Evolutionary conservation across 305 asterid genomes (phyloP).

Genomic region (Fraxinus angustifolia): DNA sequence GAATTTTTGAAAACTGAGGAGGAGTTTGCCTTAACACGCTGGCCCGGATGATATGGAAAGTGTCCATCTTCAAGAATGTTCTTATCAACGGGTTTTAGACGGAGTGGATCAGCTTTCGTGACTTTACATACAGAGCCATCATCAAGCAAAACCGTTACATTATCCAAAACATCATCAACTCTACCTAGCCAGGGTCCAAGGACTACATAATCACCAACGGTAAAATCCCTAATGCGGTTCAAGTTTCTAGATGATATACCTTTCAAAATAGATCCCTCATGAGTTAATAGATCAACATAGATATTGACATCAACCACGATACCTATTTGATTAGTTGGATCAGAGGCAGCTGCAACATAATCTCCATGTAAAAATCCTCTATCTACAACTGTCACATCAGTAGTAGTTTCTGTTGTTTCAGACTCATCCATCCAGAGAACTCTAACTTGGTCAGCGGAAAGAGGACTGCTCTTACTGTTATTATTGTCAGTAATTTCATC

Average conservation of each 20-base stretch:
- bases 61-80: conserved; percentile 72
- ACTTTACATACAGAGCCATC: conserved; percentile 95
- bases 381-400: conserved; percentile 67
- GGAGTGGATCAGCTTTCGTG: conserved; percentile 78
- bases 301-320: conserved; percentile 71
- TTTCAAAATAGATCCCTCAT: conserved; percentile 53
- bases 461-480: conserved; percentile 45
- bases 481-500: conserved; percentile 35
- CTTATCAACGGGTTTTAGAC: conserved; percentile 73
- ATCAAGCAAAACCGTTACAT: conserved; percentile 83
- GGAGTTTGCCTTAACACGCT: conserved; percentile 82
- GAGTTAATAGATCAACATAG: conserved; percentile 58
- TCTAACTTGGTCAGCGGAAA: conserved; percentile 71
- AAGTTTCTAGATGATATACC: conserved; percentile 56
- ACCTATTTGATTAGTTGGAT: conserved; percentile 91
- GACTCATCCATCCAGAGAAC: conserved; percentile 82
- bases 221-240: conserved; percentile 75
- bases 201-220: conserved; percentile 85
- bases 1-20: conserved; percentile 92
- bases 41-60: conserved; percentile 95
- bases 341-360: conserved; percentile 80
- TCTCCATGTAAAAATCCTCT: conserved; percentile 94
- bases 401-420: conserved; percentile 54
- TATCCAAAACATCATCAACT: conserved; percentile 80
- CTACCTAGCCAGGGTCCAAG: conserved; percentile 97